These are phyloP conservation scores for Starmerella khaoyaiensis DNA, from an alignment of 805 yeast genomes.

Conservation along the genomic window DNA sequence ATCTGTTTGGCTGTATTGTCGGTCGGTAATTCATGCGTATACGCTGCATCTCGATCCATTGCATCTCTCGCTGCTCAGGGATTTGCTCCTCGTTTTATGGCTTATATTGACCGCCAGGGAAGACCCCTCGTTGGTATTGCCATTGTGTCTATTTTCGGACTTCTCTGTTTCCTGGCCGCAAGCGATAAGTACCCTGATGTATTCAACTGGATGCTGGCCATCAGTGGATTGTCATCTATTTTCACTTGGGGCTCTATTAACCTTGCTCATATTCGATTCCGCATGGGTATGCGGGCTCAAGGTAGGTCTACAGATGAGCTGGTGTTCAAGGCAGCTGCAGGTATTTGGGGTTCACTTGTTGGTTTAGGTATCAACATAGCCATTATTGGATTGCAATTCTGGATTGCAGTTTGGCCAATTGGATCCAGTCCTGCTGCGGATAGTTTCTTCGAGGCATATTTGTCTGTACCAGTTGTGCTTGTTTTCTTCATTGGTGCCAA, in stretches of 20 bases:
- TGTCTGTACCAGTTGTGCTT: constrained; percentile 35
- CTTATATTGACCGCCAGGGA: constrained; percentile 63
- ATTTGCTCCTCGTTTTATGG: constrained; percentile 46
- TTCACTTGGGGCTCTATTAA: constrained; percentile 72
- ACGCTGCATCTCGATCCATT: constrained; percentile 55
- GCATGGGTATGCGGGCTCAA: constrained; percentile 46
- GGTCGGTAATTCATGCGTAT: constrained; percentile 62
- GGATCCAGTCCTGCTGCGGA: constrained; percentile 30
- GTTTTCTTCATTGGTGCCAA: constrained; percentile 38
- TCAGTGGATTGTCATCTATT: constrained; percentile 64
- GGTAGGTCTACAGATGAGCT: constrained; percentile 60
- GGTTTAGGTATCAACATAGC: constrained; percentile 47
- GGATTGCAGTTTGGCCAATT: constrained; percentile 68
- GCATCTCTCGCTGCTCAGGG: constrained; percentile 56
- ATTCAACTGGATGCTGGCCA: constrained; percentile 64
- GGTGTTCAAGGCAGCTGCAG: constrained; percentile 52
- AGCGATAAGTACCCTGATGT: constrained; percentile 38
- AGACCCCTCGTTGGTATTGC: constrained; percentile 61
- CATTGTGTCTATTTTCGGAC: constrained; percentile 37
- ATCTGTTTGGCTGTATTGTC: constrained; percentile 56
- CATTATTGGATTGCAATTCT: constrained; percentile 64
- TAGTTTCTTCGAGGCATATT: constrained; percentile 41
- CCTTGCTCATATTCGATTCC: constrained; percentile 54
- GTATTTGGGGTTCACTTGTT: constrained; percentile 52
- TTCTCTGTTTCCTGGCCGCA: constrained; percentile 51